Conservation (phyloP, 2,329 filamentous ascomycete species). For the Diplocarpon rosae region DNA sequence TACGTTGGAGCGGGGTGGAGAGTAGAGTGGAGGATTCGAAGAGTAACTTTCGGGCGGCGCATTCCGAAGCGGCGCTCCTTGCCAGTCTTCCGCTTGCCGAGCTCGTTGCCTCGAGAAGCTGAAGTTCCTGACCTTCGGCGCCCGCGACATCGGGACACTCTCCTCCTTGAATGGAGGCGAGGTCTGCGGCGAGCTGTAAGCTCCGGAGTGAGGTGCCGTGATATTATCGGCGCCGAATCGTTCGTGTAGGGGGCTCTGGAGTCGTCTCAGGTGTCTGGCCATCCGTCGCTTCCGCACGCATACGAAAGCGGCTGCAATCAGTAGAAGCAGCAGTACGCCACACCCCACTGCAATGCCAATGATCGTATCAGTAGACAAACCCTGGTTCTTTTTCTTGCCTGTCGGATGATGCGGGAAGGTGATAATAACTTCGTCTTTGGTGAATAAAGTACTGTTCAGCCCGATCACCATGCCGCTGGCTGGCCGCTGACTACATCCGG, state of each 20-base stretch:
- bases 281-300: constrained; percentile 12
- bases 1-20: constrained; percentile 1
- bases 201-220: constrained; percentile 14
- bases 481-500: constrained; percentile 22
- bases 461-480: constrained; percentile 15
- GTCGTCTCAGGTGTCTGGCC: constrained; percentile 3
- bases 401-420: constrained; percentile 12
- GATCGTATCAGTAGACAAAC: constrained; percentile 14
- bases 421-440: constrained; percentile 14
- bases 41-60: not conserved
- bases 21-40: constrained; percentile 1
- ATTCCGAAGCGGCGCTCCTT: not conserved
- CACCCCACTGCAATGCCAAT: constrained; percentile 21
- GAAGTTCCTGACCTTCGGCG: constrained; percentile 7
- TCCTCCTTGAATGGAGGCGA: constrained; percentile 5
- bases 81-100: constrained; percentile 4
- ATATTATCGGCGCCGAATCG: constrained; percentile 23
- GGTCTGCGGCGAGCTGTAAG: constrained; percentile 5
- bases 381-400: constrained; percentile 4
- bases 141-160: not conserved
- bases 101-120: not conserved
- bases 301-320: constrained; percentile 11
- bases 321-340: constrained; percentile 9
- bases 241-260: constrained; percentile 18
- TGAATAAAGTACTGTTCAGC: constrained; percentile 21